These are phyloP conservation scores for Fusarium cicatricum DNA, from an alignment of 2,329 filamentous ascomycete genomes.

Conservation along the genomic window DNA sequence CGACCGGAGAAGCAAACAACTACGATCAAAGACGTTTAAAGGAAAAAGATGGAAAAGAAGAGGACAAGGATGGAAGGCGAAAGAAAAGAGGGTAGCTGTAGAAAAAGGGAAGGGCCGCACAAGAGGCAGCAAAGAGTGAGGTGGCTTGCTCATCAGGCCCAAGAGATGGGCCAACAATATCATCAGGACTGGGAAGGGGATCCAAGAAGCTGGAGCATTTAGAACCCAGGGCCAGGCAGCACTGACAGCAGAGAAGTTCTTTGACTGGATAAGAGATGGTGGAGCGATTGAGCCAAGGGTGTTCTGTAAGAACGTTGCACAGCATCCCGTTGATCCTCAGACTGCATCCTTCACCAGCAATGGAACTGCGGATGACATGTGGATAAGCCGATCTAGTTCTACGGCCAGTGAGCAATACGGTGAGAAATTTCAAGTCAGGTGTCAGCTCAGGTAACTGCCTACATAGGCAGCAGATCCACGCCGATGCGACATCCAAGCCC, in stretches of 20 bases:
- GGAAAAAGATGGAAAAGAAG: neutral
- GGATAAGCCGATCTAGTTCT: neutral
- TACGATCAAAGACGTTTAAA: neutral
- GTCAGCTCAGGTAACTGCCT: neutral
- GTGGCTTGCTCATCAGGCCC: constrained; percentile 4
- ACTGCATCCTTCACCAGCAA: neutral
- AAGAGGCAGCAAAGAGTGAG: constrained; percentile 4
- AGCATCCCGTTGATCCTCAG: constrained; percentile 2
- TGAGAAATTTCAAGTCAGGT: neutral
- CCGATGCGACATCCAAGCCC: neutral
- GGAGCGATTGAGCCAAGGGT: neutral
- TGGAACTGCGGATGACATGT: neutral
- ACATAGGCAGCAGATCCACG: neutral
- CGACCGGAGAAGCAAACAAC: neutral
- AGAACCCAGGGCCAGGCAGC: too few species aligned
- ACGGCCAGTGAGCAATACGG: neutral
- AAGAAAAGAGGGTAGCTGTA: neutral
- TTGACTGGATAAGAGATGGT: neutral
- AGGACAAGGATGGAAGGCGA: neutral
- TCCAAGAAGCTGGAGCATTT: too few species aligned
- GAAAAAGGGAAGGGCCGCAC: neutral
- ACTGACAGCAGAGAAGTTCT: neutral
- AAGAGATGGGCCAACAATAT: neutral
- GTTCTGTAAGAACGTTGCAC: neutral
- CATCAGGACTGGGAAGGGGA: too few species aligned